Evolutionary conservation across 495 filamentous ascomycete genomes (phyloP), one percentile per base, ranked within the genome.

Genomic region (Sphaerosporella brunnea): DNA sequence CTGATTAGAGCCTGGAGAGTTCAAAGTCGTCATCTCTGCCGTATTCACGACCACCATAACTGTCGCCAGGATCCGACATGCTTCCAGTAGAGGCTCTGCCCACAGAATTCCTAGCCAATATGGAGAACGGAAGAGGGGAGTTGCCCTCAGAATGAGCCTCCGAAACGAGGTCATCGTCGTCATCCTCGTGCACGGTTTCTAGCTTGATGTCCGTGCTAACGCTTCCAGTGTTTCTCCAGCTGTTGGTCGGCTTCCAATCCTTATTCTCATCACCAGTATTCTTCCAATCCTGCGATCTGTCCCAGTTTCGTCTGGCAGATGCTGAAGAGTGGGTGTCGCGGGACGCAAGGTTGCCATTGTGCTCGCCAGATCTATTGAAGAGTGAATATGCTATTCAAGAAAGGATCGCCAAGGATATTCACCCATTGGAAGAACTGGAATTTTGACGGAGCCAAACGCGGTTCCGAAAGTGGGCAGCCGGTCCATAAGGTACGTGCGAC

Each of bases 31-130:
- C 9, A 18, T 37, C 35, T 18, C 18, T 37, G 35, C 35, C 8
- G 35, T 46, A 30, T 38, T 59, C 55, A 23, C 59, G 44, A 2
- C 56, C 56, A 7, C 56, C 56, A 28, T 59, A 59, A 40, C 56
- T 59, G 21, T 59, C 56, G 45, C 56, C 56, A 11, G 56, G 56
- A 47, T 59, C 56, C 4, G 55, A 59, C 25, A 55, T 56, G 26
- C 56, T 59, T 3, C 56, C 55, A 18, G 34, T 48, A 19, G 56
- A 59, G 15, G 35, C 15, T 15, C 16, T 37, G 18, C 35, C 16
- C 28, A 32, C 28, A 32, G 28, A 32, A 32, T 13, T 13, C 24
- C 37, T 15, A n/a, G 25, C 39, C 16, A 2, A 45, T 54, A 4
- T 59, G 55, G 4, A 55, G 36, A 7, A 21, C 23, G 39, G 45